A percentile compares a stretch with the other conserved stretches of the same genome.
These are phyloP conservation scores for Geum urbanum DNA, from an alignment of 306 rosid species.

Conservation along the genomic window DNA sequence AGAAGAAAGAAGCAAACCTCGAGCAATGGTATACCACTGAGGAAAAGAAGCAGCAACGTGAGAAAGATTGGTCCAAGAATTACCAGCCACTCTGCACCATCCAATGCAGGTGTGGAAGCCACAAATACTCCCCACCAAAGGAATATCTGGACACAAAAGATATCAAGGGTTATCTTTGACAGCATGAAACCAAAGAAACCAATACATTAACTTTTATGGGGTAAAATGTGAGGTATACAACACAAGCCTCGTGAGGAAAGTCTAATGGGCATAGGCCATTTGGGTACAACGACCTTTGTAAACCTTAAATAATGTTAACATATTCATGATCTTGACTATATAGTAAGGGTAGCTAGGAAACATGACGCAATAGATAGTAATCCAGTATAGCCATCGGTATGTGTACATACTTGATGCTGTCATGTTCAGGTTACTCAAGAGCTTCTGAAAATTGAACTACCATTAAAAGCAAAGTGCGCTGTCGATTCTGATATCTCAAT, in stretches of 20 bases:
- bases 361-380: neutral
- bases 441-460: neutral
- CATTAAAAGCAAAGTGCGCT: neutral
- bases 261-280: neutral
- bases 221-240: neutral
- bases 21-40: conserved; percentile 90
- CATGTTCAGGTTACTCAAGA: neutral
- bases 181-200: neutral
- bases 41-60: conserved; percentile 81
- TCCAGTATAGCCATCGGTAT: neutral
- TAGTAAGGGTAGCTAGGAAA: neutral
- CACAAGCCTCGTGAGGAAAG: neutral
- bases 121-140: conserved; percentile 99
- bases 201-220: neutral
- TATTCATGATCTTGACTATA: neutral
- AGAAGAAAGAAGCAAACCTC: conserved; percentile 65
- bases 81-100: conserved; percentile 88
- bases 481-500: conserved; percentile 21
- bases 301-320: neutral
- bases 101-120: conserved; percentile 67
- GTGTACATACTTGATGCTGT: neutral
- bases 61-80: conserved; percentile 78
- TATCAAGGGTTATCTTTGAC: conserved; percentile 13
- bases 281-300: neutral
- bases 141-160: conserved; percentile 52